Conservation (phyloP, 176 grass and related monocot species). For the Microstegium vimineum region DNA sequence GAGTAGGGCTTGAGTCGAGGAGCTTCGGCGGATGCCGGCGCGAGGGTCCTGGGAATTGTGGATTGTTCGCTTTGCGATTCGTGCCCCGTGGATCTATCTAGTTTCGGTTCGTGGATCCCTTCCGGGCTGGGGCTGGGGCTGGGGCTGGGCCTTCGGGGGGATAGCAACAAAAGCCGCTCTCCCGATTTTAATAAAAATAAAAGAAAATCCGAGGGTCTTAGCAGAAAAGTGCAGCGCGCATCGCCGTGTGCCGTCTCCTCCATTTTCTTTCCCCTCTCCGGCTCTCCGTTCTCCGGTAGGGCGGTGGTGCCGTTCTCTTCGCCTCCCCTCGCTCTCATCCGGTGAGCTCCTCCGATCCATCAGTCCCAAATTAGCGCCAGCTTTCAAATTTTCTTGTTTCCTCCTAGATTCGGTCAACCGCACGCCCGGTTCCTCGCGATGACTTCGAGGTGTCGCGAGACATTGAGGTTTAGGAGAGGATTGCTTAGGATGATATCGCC, state of each 20-base stretch:
- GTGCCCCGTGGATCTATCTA: not conserved
- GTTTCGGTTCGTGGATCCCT: not conserved
- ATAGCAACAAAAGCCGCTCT: too few species aligned
- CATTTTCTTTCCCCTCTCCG: not conserved
- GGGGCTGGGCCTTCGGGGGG: not conserved
- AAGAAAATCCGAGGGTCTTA: too few species aligned
- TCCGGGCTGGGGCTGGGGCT: not conserved
- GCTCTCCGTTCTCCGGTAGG: too few species aligned
- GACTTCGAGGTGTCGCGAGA: not conserved
- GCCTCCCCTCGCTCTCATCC: not conserved
- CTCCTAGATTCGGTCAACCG: not conserved
- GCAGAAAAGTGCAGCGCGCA: too few species aligned
- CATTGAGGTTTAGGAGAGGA: not conserved
- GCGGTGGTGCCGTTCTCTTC: not conserved
- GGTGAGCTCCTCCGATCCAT: not conserved
- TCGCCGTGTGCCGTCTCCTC: too few species aligned
- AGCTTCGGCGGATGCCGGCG: constrained; percentile 10
- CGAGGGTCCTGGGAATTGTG: not conserved
- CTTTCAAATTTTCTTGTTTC: not conserved
- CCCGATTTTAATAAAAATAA: not conserved
- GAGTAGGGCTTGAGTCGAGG: not conserved
- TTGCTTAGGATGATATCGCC: too few species aligned
- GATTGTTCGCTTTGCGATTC: constrained; percentile 27
- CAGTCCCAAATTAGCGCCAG: not conserved
- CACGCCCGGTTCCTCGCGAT: not conserved